Conservation (phyloP, 2,329 filamentous ascomycete species). For the Neopestalotiopsis sp. region DNA sequence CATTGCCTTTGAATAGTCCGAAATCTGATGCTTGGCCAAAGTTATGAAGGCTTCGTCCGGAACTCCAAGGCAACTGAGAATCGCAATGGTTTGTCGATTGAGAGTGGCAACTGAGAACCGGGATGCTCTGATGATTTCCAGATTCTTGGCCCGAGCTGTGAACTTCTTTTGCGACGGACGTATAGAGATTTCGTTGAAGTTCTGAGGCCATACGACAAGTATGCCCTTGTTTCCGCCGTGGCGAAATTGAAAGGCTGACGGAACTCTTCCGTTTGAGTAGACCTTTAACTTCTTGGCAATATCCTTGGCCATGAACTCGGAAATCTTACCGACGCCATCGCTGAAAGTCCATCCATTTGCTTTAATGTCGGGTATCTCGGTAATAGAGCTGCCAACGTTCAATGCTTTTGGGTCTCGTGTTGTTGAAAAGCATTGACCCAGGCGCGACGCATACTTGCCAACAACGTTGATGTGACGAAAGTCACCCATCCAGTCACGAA, state of each 20-base stretch:
- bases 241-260: conserved; percentile 90
- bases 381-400: conserved; percentile 59
- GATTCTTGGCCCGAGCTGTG: conserved; percentile 66
- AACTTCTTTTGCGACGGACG: conserved; percentile 92
- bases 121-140: conserved; percentile 88
- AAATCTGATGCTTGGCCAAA: conserved; percentile 72
- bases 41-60: conserved; percentile 66
- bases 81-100: conserved; percentile 87
- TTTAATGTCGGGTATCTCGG: conserved; percentile 73
- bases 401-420: conserved; percentile 75
- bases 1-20: conserved; percentile 73
- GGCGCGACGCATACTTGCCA: conserved; percentile 87
- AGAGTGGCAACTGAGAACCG: conserved; percentile 77
- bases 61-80: conserved; percentile 82
- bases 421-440: conserved; percentile 96
- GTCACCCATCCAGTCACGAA: conserved; percentile 85
- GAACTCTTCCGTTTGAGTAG: conserved; percentile 58
- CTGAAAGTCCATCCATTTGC: conserved; percentile 77
- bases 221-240: conserved; percentile 93
- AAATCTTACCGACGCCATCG: conserved; percentile 95
- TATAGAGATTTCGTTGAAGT: conserved; percentile 73
- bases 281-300: conserved; percentile 73
- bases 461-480: conserved; percentile 81
- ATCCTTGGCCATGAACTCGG: conserved; percentile 73
- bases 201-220: conserved; percentile 74